A percentile compares a stretch with the other conserved stretches of the same genome.
Evolutionary conservation across 2,329 filamentous ascomycete genomes (phyloP).

Genomic region (Aspergillus phoenicis): DNA sequence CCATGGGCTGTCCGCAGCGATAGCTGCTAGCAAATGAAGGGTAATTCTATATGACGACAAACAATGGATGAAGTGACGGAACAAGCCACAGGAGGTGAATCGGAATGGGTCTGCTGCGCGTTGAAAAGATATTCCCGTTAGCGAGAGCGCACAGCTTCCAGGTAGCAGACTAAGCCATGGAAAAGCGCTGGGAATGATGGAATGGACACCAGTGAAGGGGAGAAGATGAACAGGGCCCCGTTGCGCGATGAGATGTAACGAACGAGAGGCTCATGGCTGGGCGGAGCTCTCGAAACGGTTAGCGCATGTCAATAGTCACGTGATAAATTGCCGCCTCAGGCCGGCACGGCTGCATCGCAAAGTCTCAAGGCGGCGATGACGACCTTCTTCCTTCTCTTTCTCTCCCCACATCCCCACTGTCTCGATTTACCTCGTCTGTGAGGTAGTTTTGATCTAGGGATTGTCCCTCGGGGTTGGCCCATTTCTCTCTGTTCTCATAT

Average conservation of each 20-base stretch:
- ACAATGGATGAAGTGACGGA: neutral
- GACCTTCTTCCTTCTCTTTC: neutral
- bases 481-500: constrained; percentile 9
- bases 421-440: neutral
- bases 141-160: constrained; percentile 5
- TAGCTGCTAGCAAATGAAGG: constrained; percentile 18
- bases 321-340: constrained; percentile 4
- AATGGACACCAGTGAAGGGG: constrained; percentile 14
- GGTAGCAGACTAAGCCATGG: constrained; percentile 22
- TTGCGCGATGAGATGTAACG: constrained; percentile 13
- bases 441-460: neutral
- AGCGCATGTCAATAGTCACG: constrained; percentile 12
- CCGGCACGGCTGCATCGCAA: neutral
- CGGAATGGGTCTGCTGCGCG: neutral
- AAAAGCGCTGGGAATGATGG: neutral
- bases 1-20: constrained; percentile 19
- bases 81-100: neutral
- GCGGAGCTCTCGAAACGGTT: constrained; percentile 22
- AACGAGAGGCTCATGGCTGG: constrained; percentile 12
- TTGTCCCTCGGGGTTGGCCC: constrained; percentile 1
- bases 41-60: constrained; percentile 5
- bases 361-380: constrained; percentile 3
- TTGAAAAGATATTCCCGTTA: neutral
- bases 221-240: constrained; percentile 8
- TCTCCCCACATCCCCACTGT: neutral